Evolutionary conservation across 23 red algal species (phyloP), one percentile per base, ranked within the genome.

Genomic region (Chondrus crispus): DNA sequence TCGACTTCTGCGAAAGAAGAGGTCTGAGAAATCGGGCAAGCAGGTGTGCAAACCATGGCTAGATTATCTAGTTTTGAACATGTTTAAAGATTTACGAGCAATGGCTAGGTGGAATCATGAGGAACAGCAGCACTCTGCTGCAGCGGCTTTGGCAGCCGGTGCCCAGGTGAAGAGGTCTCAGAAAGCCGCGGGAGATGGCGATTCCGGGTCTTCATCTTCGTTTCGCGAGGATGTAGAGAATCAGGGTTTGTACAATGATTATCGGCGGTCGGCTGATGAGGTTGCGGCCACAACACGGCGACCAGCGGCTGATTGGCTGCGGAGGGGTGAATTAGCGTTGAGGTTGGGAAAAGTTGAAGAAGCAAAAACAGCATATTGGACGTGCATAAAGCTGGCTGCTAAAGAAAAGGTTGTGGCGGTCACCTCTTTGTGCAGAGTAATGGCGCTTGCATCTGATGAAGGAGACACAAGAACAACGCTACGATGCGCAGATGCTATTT

Each of bases 11-110:
- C 46, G 60, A 28, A 74, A 44, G 45, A 68, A 45, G 12, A 52
- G n/a, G n/a, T 52, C 86, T 2, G 81, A 89, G 68, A 81, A 87
- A 55, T 69, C 64, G 13, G 87, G 85, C 24, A 98, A 98, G 51
- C 79, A 86, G 35, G 84, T 98, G 32, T 98, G 96, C 91, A 95
- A 94, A 22, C 84, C 94, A 55, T 98, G 96, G 96, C 50, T 98
- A 30, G 96, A 98, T 71, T 95, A 93, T 50, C 68, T 98, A 11
- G 93, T 98, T 10, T 89, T 79, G 53, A 95, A 90, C 62, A 87
- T 98, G 96, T 98, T 94, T 53, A 82, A 98, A 46, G 96, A 98
- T 82, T 90, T 98, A 41, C 71, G 93, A 36, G 93, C 93, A 22
- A 88, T 93, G 82, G 90, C 93, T 10, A 71, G 94, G 69, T 96